These are phyloP conservation scores for Cornus suecica DNA, from an alignment of 148 eudicot species.

Conservation along the genomic window DNA sequence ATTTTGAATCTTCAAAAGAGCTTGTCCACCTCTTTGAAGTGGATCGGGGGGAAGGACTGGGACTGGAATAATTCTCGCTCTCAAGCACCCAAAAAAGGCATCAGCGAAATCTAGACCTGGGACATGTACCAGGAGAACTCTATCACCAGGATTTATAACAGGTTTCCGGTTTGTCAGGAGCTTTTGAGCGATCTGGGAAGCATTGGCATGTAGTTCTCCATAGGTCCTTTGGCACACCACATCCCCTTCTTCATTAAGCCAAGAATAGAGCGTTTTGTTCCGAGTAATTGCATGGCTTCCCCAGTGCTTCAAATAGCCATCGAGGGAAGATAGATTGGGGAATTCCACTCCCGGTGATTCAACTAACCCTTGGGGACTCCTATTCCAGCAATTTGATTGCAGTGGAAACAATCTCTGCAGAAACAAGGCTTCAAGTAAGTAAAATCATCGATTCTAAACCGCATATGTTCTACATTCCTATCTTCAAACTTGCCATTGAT, in stretches of 20 bases:
- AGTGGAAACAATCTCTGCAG: constrained; percentile 43
- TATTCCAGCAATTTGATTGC: constrained; percentile 17
- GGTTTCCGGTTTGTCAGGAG: constrained; percentile 45
- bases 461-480: not conserved
- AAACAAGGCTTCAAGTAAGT: not conserved
- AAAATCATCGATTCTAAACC: not conserved
- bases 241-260: constrained; percentile 43
- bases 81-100: constrained; percentile 51
- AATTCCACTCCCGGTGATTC: constrained; percentile 37
- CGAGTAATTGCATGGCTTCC: constrained; percentile 32
- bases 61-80: constrained; percentile 48
- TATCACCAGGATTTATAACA: constrained; percentile 40
- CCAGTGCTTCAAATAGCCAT: constrained; percentile 48
- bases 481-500: not conserved
- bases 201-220: constrained; percentile 40
- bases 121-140: constrained; percentile 44
- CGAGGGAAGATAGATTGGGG: constrained; percentile 35
- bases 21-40: constrained; percentile 51
- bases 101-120: constrained; percentile 55
- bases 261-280: constrained; percentile 38
- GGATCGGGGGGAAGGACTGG: constrained; percentile 56
- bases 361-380: constrained; percentile 17
- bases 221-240: constrained; percentile 26
- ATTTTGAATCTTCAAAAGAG: constrained; percentile 44
- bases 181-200: constrained; percentile 43